Evolutionary conservation across 1,139 yeast species (phyloP), one percentile per base, ranked within the genome.

Genomic region (Pichia inconspicua): DNA sequence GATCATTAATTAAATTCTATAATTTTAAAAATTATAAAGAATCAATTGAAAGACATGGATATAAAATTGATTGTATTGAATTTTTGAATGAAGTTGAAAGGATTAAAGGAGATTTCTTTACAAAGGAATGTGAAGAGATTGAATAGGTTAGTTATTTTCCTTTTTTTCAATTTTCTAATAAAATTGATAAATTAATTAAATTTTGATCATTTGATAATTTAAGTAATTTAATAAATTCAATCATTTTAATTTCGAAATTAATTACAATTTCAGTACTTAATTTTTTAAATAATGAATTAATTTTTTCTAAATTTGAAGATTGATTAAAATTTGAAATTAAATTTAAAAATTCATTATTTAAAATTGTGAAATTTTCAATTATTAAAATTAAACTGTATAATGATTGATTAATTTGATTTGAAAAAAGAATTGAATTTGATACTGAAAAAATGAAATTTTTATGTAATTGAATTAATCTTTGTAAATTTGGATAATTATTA

Each of bases 1-100:
- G 97, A 48, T 89, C 92, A 1, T 67, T 92, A 49, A 66, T 87
- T 14, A 94, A 85, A 63, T 86, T 82, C 58, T 89, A 88, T 68
- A 85, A 90, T 60, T 72, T 78, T 53, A 66, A 81, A 32, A 72
- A 72, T 45, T 85, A 83, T 55, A 72, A 75, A 11, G 56, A 60
- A 6, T 68, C 74, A 28, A 78, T 82, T 82, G 70, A 65, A 28
- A 63, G 66, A 9, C 44, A 46, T 27, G 54, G 49, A 7, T 48
- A 41, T 35, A 28, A 30, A 9, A 27, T 30, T 12, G 53, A 50
- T 25, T 31, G 36, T 9, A 17, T 12, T 9, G 55, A 53, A 25
- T 53, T 49, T 36, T 44, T 53, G 47, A 43, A 45, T 32, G 50
- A 52, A 27, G 48, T 51, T 3, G 52, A 50, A 30, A 43, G 28